Percentiles rank a stretch among this genome's conserved stretches.
Evolutionary conservation across 768 basidiomycete genomes (phyloP).

Genomic region (Suillus subaureus): DNA sequence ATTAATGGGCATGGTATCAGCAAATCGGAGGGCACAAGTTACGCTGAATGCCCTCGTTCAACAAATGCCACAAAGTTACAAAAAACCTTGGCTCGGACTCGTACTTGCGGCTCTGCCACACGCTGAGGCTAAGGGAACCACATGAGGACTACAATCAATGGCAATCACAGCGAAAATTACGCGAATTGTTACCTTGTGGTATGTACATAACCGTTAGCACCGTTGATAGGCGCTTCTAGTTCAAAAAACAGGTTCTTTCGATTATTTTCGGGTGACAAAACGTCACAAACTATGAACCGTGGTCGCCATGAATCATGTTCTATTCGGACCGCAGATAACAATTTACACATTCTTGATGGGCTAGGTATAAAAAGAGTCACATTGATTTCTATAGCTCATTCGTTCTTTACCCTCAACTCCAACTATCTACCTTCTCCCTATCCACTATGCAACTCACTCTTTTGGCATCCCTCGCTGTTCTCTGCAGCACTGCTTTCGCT

Average conservation of each 20-base stretch:
- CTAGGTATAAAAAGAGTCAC: neutral
- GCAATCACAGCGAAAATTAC: neutral
- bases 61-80: no score
- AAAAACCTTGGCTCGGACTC: no score
- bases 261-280: neutral
- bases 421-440: neutral
- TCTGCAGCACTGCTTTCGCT: neutral
- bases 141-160: no score
- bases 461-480: neutral
- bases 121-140: no score
- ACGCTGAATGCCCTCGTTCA: no score
- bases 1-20: no score
- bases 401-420: neutral
- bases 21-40: no score
- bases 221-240: neutral
- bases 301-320: neutral
- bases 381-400: no score
- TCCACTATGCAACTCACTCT: neutral
- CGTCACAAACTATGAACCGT: neutral
- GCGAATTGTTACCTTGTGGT: neutral
- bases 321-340: neutral
- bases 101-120: no score
- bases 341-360: neutral
- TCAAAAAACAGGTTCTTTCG: neutral
- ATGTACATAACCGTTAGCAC: neutral